Evolutionary conservation across 176 grass and related monocot genomes (phyloP), one percentile per base, ranked within the genome.

Genomic region (Chrysopogon serrulatus): DNA sequence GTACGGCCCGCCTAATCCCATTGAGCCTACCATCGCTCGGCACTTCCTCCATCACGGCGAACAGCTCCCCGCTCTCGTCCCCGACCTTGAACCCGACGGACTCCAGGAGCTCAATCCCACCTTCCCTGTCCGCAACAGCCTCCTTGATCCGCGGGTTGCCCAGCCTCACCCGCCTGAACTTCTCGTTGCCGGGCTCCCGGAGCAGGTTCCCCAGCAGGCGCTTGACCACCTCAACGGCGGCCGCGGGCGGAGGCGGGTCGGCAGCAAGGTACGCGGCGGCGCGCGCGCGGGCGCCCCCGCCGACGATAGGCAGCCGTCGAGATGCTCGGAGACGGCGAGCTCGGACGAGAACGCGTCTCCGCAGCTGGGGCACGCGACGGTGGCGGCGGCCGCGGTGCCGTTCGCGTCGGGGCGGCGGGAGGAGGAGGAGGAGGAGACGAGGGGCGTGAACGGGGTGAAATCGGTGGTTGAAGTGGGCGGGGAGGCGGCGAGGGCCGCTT

Each of bases 71-170:
- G 31, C 41, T 84, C 74, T 94, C 85, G 12, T 94, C 93, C 19
- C 65, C 80, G 26, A 99, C 14, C 49, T 33, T 74, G 82, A 96
- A 96, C 23, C 96, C 96, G 2, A 82, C 85, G 21, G 85, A 82
- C 87, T 99, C 93, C 45, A 99, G 82, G 68, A 96, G 81, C 57
- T 94, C 89, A 26, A 90, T 6, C 65, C 96, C 96, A 31, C 96
- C 89, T 32, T 75, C 83, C 34, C 84, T 79, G 54, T 99, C 91
- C 15, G 77, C 82, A 8, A 96, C 73, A 15, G 96, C 91, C 74
- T 99, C 96, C 89, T 91, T 94, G 84, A 99, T 96, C 86, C 92
- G 92, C 24, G 91, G 93, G 81, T 99, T 99, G 31, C 81, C 86
- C 87, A 99, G 84, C 70, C 93, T 78, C 33, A 99, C 92, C 83